Base-by-base conservation (phyloP, 805 yeast species). In the Cyberlindnera xishuangbannaensis region DNA sequence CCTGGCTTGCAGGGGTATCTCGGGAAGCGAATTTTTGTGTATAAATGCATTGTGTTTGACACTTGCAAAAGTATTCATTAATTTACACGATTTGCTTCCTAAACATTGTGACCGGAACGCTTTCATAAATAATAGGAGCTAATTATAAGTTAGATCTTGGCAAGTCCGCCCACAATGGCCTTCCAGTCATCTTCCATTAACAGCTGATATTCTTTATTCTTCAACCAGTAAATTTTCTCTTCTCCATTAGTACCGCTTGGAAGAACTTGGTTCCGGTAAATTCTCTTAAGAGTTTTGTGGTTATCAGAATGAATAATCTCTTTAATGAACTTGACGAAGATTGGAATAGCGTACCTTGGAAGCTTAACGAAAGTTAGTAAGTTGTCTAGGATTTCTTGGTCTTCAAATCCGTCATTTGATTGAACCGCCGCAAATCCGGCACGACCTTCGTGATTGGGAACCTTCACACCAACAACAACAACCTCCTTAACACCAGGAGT, bases 391-490 rank as follows among this genome's bases (percentile, higher is more conserved):
- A 75, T 51, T 11, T 50, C 43, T 13, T 43, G 44, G 12, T 26
- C 30, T 7, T 46, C 31, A 8, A 45, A 43, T 7, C 31, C 27
- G 1, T 28, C 31, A 9, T 54, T 50, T 4, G 78, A 69, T 50
- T 80, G 78, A 10, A 87, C 52, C 3, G 85, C 80, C 0, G 92
- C 95, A 56, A 82, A 84, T 0, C 97, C 97, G 11, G 95, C 95
- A 48, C 96, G 71, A 24, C 97, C 97, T 59, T 88, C 97, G 51
- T 88, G 94, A 34, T 78, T 70, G 5, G 90, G 92, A 8, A 88
- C 80, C 51, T 71, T 71, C 4, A 82, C 79, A 23, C 96, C 96
- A 33, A 92, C 96, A 15, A 88, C 95, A 28, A 85, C 87, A 10
- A 80, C 74, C 41, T 81, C 85, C 40, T 70, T 69, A 30, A 82